Base-by-base conservation (phyloP, 495 filamentous ascomycete species). In the Trypethelium eluteriae region DNA sequence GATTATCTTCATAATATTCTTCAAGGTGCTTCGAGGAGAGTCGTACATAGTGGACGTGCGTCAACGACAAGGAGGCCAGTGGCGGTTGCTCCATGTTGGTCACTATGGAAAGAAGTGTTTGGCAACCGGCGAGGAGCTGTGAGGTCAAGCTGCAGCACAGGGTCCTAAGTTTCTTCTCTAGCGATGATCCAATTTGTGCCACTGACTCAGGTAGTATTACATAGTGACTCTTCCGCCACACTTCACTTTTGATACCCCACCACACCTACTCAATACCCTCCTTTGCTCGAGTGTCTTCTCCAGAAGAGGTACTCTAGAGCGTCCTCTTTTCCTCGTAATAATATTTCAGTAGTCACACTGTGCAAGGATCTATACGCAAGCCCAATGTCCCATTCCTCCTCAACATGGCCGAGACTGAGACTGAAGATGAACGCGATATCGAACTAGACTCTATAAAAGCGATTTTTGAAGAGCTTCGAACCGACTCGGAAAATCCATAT, bases 21-120 rank as follows among this genome's bases (percentile, higher is more conserved):
- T 44, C 10, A 53, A n/a, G 18, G 62, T 1, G 66, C 36, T 39
- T 66, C 18, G 38, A 66, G 67, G 41, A 47, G 12, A 39, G 39
- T 72, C 83, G 68, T 78, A 96, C 93, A 80, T 98, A 98, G 81
- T 95, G 90, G 66, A 98, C 92, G 77, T 98, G 93, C 12, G 95
- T 98, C 62, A 97, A 79, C 64, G 91, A 96, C 62, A 96, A 83
- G 18, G 94, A 98, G 38, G 93, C 91, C 36, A 98, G 79, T 2
- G 90, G 86, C 35, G 84, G 79, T 69, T 91, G 84, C 62, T 77
- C 75, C 73, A 78, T 76, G 64, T 70, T 73, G 46, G 25, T 62
- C 6, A n/a, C 34, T 18, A n/a, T 62, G 38, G 62, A 53, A 16
- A 65, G 25, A 38, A n/a, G n/a, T 10, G 41, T 44, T 44, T 44